Percentiles rank a stretch among this genome's conserved stretches.
phyloP scores from a whole-genome alignment of 73 alveolate genomes.

The Symbiodinium pilosum region DNA sequence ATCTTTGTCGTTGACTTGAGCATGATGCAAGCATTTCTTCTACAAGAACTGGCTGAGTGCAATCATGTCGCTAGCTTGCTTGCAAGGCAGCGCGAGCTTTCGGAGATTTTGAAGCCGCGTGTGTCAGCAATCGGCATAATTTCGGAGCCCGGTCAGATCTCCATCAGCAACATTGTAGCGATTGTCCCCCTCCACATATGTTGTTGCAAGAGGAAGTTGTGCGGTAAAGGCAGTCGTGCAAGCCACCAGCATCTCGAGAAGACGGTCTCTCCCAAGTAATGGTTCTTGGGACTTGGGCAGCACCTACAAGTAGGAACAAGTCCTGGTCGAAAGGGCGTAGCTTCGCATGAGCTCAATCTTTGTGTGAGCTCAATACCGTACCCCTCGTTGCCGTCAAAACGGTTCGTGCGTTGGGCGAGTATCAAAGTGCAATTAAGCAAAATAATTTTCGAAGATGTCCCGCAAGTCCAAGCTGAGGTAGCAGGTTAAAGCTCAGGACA shows the following conservation, averaged over 20 bases:
- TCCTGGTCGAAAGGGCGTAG: neutral
- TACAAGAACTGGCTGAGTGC: too few relatives aligned
- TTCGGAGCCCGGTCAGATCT: neutral
- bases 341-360: too few relatives aligned
- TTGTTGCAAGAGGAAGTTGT: neutral
- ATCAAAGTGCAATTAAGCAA: too few relatives aligned
- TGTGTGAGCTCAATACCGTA: too few relatives aligned
- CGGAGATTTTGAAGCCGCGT: slow-evolving; percentile 31
- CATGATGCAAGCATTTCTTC: too few relatives aligned
- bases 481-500: too few relatives aligned
- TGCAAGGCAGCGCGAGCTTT: slow-evolving; percentile 22
- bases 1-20: too few relatives aligned
- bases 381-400: too few relatives aligned
- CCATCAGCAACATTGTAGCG: neutral
- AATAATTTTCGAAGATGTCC: too few relatives aligned
- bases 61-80: too few relatives aligned
- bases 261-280: neutral
- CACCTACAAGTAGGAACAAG: neutral
- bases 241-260: neutral
- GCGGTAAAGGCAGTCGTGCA: neutral
- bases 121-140: neutral
- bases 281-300: neutral
- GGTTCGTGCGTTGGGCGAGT: too few relatives aligned
- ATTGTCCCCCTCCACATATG: neutral
- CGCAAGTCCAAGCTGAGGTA: too few relatives aligned